Base-by-base conservation (phyloP, 2,329 filamentous ascomycete genomes). In the Teratosphaeria gauchensis region DNA sequence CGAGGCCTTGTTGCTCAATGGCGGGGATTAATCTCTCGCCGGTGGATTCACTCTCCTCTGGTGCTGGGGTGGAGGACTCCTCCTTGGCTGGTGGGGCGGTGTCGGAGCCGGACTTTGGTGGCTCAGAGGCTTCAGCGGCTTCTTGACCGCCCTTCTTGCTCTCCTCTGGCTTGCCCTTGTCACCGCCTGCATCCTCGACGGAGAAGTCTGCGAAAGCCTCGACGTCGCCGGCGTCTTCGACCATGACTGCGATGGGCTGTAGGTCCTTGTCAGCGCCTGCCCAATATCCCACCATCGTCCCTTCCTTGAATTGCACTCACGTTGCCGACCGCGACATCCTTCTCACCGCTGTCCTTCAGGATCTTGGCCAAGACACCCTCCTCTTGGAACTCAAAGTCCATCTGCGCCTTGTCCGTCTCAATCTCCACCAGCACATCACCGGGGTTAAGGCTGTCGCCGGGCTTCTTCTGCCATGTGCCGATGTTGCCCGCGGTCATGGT, bases 311-410 rank as follows among this genome's bases (percentile, higher is more conserved):
- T 69, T 31, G 56, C n/a, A 85, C 90, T 80, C 84, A 99, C 94
- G 77, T 88, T 94, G 75, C 94, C 94, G 69, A 99, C 91, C 32
- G 92, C 76, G 63, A 99, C 80, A 74, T 99, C 94, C 82, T 97
- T 99, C 76, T 87, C 88, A 65, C 95, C 95, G 61, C 88, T 87
- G 53, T 96, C 89, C 80, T 91, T 94, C 72, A 99, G 81, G 64
- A 97, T 83, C 83, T 96, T 96, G 71, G 94, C 92, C 67, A 99
- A 82, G 61, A 95, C 84, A 80, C 92, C 94, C 74, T 97, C 94
- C 72, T 99, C 94, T 78, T 99, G 94, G 78, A 95, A 97, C 78
- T 99, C 94, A 75, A 99, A 97, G 81, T 99, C 94, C 94, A 99
- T 99, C 81, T 97, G 94, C 65, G 94, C 94, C 84, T 99, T 99